Conservation (phyloP, 2,329 filamentous ascomycete species). For the Aaosphaeria arxii region DNA sequence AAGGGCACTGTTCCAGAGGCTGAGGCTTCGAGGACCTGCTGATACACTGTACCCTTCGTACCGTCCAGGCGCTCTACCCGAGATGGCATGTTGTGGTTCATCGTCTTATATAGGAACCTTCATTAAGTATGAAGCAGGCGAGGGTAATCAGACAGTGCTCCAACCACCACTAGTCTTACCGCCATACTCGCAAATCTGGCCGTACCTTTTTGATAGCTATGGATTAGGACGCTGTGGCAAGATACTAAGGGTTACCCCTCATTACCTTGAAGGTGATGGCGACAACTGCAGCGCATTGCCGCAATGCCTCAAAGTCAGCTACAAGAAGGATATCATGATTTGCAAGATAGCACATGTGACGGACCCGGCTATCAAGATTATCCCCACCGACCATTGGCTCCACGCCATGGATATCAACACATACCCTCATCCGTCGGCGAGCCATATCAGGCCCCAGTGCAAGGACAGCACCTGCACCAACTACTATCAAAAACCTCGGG, state of each 20-base stretch:
- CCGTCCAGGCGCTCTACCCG: slow-evolving; percentile 9
- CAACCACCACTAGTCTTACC: slow-evolving; percentile 5
- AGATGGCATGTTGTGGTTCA: slow-evolving; percentile 12
- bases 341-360: slow-evolving; percentile 7
- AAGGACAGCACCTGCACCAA: slow-evolving; percentile 10
- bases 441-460: slow-evolving; percentile 12
- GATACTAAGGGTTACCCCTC: slow-evolving; percentile 7
- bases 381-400: slow-evolving; percentile 12
- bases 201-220: slow-evolving; percentile 2
- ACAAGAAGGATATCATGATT: slow-evolving; percentile 14
- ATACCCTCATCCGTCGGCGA: slow-evolving; percentile 12
- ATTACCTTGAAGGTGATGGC: slow-evolving; percentile 4
- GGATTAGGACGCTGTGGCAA: slow-evolving; percentile 6
- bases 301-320: slow-evolving; percentile 12
- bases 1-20: slow-evolving; percentile 12
- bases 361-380: slow-evolving; percentile 9
- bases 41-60: slow-evolving; percentile 7
- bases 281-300: slow-evolving; percentile 2
- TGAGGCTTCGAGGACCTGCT: slow-evolving; percentile 10
- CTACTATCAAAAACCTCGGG: slow-evolving; percentile 7
- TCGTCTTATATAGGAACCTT: slow-evolving; percentile 4
- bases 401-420: slow-evolving; percentile 15
- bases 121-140: slow-evolving; percentile 12
- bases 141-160: slow-evolving; percentile 7
- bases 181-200: slow-evolving; percentile 1